These are phyloP conservation scores for Trichoderma lentiforme DNA, from an alignment of 2,329 filamentous ascomycete species.

Conservation along the genomic window DNA sequence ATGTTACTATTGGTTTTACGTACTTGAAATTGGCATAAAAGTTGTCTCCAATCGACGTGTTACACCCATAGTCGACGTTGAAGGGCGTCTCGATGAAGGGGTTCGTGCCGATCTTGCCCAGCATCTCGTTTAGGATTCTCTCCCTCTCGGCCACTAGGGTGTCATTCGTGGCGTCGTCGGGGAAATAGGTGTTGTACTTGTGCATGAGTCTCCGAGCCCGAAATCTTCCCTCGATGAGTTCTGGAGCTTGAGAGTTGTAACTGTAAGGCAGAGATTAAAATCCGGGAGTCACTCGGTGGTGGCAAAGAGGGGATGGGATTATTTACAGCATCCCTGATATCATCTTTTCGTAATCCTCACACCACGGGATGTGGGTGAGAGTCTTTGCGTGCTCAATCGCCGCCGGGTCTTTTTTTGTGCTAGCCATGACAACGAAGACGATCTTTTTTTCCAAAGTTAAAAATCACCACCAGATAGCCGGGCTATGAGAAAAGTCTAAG, in stretches of 20 bases:
- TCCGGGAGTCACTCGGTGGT: neutral
- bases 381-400: slow-evolving; percentile 45
- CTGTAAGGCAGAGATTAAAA: slow-evolving; percentile 29
- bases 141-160: slow-evolving; percentile 40
- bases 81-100: slow-evolving; percentile 60
- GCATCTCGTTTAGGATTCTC: slow-evolving; percentile 45
- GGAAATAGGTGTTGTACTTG: slow-evolving; percentile 57
- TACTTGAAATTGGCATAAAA: slow-evolving; percentile 58
- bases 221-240: slow-evolving; percentile 50
- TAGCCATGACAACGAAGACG: slow-evolving; percentile 26
- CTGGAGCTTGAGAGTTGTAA: slow-evolving; percentile 48
- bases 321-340: slow-evolving; percentile 59
- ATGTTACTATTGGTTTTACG: neutral
- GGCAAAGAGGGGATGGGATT: neutral
- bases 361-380: slow-evolving; percentile 51
- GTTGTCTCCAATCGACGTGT: slow-evolving; percentile 58
- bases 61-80: slow-evolving; percentile 63
- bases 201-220: slow-evolving; percentile 53
- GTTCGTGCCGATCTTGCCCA: slow-evolving; percentile 50
- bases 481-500: neutral
- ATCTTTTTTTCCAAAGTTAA: neutral
- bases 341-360: slow-evolving; percentile 63
- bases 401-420: slow-evolving; percentile 37
- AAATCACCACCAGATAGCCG: neutral
- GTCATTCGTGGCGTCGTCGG: slow-evolving; percentile 43